Base-by-base conservation (phyloP, 2,329 filamentous ascomycete genomes). In the Macrophomina tecta region DNA sequence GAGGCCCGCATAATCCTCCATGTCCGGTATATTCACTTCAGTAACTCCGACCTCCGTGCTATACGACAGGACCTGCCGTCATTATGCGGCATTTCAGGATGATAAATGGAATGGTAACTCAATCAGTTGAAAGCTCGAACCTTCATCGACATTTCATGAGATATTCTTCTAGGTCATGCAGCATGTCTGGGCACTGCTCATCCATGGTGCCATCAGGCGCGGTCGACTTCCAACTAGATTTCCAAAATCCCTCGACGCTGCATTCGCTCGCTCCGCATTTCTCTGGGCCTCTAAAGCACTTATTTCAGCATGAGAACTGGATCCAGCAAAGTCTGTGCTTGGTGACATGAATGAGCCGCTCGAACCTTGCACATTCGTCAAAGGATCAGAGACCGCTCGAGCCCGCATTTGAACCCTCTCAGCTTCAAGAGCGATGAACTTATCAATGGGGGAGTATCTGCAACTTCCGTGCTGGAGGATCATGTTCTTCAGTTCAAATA, bases 391-490 rank as follows among this genome's bases (percentile, higher is more conserved):
- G 5, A 12, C 40, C 14, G 16, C 4, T 16, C 42, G 56, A 16
- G 49, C 51, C 18, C 63, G 42, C 28, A 14, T 16, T 5, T 40
- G 53, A 32, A 66, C 18, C 9, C 9, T 52, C 42, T 58, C 42
- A 3, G 64, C 53, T 3, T 60, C 42, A 11, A 7, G 16, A 28
- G 38, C 12, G 23, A 66, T 62, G 36, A 55, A 66, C 2, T 48
- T n/a, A 4, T 66, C n/a, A 14, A 66, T 55, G 2, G 65, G 65
- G 8, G 16, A 14, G 67, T 77, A 79, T 55, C 71, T 72, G 64
- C 78, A 80, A 11, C 76, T 74, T 46, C 75, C 73, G 53, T 80
- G 77, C 8, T 74, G 70, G 48, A 66, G 62, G 4, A 62, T 9
- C 18, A 52, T 8, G 42, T 69, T 69, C 61, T 69, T 69, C 11